Percentiles rank a stretch among this genome's conserved stretches.
These are phyloP conservation scores for Cajanus cajan DNA, from an alignment of 306 rosid genomes.

Conservation along the genomic window DNA sequence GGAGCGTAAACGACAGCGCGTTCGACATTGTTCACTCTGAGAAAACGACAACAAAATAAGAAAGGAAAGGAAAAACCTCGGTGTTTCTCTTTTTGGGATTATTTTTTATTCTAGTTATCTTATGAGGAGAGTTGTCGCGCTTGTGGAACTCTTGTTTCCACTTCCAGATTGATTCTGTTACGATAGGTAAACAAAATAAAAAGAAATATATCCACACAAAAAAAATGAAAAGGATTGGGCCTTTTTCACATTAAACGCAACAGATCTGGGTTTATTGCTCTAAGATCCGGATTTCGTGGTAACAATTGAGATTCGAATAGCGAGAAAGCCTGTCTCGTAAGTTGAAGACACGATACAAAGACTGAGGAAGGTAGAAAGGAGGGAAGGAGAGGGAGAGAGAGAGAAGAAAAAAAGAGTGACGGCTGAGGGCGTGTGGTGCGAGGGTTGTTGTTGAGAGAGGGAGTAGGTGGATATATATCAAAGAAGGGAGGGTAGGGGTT, in stretches of 20 bases:
- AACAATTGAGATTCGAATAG: not conserved
- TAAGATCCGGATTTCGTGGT: constrained; percentile 15
- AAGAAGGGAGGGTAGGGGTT: not conserved
- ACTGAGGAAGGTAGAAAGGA: not conserved
- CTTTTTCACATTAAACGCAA: not conserved
- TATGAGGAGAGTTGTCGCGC: not conserved
- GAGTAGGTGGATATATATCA: constrained; percentile 51
- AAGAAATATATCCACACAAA: not conserved
- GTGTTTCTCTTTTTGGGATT: not conserved
- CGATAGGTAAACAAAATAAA: not conserved
- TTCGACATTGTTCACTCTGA: constrained; percentile 46
- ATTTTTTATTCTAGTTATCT: not conserved
- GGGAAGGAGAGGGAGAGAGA: no score
- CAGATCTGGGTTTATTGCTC: constrained; percentile 33
- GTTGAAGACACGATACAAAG: not conserved
- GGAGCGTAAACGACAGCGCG: constrained; percentile 40
- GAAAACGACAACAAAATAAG: not conserved
- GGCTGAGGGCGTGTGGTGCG: constrained; percentile 27
- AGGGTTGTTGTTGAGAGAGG: constrained; percentile 35
- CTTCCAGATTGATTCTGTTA: constrained; percentile 6
- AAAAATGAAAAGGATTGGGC: not conserved
- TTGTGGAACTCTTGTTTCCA: not conserved
- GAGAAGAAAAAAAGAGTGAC: constrained; percentile 5
- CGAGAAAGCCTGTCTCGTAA: not conserved
- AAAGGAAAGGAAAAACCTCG: not conserved